These are phyloP conservation scores for Fonsecaea erecta DNA, from an alignment of 2,329 filamentous ascomycete genomes.

Conservation along the genomic window DNA sequence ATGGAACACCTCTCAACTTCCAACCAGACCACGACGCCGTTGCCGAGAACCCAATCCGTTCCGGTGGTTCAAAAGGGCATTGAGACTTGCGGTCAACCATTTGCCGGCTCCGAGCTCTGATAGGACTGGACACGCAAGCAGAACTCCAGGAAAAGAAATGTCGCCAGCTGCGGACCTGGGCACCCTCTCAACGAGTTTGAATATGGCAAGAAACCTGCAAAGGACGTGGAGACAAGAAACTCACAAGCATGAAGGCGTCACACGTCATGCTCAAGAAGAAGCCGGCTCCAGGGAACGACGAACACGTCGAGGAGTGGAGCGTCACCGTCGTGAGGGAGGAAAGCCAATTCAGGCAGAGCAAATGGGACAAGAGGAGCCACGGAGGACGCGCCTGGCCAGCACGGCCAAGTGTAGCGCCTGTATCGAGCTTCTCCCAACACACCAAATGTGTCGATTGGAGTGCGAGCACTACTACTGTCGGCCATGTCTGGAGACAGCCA, in stretches of 20 bases:
- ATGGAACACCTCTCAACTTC: neutral
- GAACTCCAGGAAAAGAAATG: neutral
- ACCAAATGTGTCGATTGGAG: neutral
- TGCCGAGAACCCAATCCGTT: neutral
- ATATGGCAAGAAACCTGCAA: neutral
- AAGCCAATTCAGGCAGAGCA: neutral
- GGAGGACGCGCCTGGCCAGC: neutral
- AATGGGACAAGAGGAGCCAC: neutral
- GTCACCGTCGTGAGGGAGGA: neutral
- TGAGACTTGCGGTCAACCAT: neutral
- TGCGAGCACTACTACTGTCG: conserved; percentile 6
- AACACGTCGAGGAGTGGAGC: neutral
- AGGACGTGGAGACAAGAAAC: too few relatives aligned
- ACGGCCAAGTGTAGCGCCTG: neutral
- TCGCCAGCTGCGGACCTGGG: neutral
- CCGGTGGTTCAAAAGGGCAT: neutral
- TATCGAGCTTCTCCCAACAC: neutral
- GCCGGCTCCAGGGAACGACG: neutral
- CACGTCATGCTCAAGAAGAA: neutral
- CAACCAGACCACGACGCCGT: neutral
- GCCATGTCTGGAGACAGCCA: neutral
- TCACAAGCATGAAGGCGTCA: too few relatives aligned
- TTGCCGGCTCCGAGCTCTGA: neutral
- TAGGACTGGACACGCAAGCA: neutral
- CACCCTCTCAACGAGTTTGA: neutral